Evolutionary conservation across 306 rosid species (phyloP), one percentile per base, ranked within the genome.

Genomic region (Geum urbanum): DNA sequence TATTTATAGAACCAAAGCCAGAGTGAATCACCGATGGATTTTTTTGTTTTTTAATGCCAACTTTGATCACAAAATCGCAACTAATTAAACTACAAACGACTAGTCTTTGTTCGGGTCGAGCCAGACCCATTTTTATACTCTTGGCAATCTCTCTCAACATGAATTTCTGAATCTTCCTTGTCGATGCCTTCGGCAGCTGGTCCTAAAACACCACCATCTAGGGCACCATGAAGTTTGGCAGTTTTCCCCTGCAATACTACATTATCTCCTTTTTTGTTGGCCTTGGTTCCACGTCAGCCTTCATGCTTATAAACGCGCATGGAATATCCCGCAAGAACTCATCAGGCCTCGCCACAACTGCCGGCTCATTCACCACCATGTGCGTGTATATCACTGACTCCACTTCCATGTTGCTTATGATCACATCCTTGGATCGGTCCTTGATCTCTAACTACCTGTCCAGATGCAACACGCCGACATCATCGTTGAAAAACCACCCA

Each of bases 181-280:
- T 90, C 0, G 84, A 43, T 0, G 89, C 84, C 75, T 75, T 90
- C 0, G 96, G 94, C 49, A 90, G 77, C 52, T 78, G 88, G 18
- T 80, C 86, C 76, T 49, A 67, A n/a, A 90, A 88, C 53, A 81
- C 89, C 70, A 90, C 90, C 59, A 89, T 86, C 45, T 81, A 88
- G 0, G 96, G 96, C 74, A 81, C 95, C 96, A 88, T 91, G 37
- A 35, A 91, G 2, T 63, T 87, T 6, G 97, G 80, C 74, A 91
- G 5, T 73, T 69, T 86, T 9, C 43, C 74, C 52, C 90, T 82
- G 57, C 97, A 88, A n/a, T 53, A 83, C 22, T 67, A 88, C 5
- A 81, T 48, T 1, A 91, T 71, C 74, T 88, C 92, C 66, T 63
- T 63, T 82, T 86, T 92, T 2, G 80, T 50, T 1, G 83, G 80